Conservation (phyloP, 495 filamentous ascomycete genomes). For the Tetracladium setigerum region DNA sequence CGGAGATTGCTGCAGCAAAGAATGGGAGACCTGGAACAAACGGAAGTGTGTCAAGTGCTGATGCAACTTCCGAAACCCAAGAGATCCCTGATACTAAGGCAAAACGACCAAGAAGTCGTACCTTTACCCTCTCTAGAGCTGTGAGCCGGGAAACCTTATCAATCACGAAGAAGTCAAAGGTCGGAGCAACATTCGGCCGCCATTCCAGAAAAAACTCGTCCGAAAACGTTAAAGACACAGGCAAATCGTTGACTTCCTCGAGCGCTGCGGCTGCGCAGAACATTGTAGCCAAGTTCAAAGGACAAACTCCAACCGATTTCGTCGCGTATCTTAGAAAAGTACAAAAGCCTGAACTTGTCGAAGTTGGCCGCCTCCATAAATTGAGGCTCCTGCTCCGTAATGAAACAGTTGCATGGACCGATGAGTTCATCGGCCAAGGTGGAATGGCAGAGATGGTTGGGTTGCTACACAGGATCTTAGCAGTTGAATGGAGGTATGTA, state of each 20-base stretch:
- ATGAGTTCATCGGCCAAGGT: constrained; percentile 77
- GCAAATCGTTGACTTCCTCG: constrained; percentile 33
- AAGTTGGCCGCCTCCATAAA: constrained; percentile 93
- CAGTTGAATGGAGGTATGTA: constrained; percentile 89
- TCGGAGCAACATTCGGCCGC: constrained; percentile 38
- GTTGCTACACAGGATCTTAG: constrained; percentile 82
- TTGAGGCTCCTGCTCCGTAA: constrained; percentile 83
- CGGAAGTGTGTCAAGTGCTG: constrained; percentile 25
- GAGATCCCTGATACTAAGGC: constrained; percentile 12
- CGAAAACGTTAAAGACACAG: constrained; percentile 39
- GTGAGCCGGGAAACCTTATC: constrained; percentile 47
- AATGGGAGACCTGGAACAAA: constrained; percentile 22
- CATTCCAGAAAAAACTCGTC: constrained; percentile 45
- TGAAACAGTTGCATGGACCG: constrained; percentile 91
- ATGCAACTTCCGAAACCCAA: constrained; percentile 13
- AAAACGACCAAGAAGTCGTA: constrained; percentile 63
- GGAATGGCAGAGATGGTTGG: constrained; percentile 89
- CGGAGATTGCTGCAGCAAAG: constrained; percentile 43
- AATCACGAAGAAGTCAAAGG: constrained; percentile 50
- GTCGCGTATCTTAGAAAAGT: constrained; percentile 72
- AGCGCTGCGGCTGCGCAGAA: constrained; percentile 26
- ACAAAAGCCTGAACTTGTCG: constrained; percentile 70
- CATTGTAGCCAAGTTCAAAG: constrained; percentile 44
- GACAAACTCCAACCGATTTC: constrained; percentile 65
- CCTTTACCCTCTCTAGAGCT: constrained; percentile 65